phyloP scores from a whole-genome alignment of 1,284 basidiomycete genomes.

The Salmacisia buchloeana region DNA sequence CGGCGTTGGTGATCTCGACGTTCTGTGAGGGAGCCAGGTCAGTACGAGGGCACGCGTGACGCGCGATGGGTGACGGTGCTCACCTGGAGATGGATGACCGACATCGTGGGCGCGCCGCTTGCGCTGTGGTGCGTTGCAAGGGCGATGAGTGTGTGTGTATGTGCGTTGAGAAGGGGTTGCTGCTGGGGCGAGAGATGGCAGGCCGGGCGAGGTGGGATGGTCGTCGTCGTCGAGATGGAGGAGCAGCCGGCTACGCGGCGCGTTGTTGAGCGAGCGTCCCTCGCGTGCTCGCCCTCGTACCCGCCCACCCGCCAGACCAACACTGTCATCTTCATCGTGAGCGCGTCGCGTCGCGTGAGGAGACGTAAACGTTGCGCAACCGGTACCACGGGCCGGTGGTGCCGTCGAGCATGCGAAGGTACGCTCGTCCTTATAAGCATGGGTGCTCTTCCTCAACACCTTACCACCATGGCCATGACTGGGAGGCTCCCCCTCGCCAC shows the following conservation, averaged over 20 bases:
- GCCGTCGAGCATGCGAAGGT: no score
- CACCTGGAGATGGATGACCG: slow-evolving; percentile 44
- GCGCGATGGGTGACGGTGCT: neutral
- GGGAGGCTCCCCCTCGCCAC: no score
- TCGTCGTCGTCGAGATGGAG: neutral
- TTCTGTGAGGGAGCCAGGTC: slow-evolving; percentile 7
- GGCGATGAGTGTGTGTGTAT: neutral
- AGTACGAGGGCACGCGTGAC: neutral
- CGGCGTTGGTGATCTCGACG: slow-evolving; percentile 45
- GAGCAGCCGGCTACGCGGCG: neutral
- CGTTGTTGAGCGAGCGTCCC: neutral
- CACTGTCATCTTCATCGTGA: neutral
- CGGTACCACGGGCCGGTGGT: no score
- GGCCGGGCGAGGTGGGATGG: neutral
- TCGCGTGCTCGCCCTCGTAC: neutral
- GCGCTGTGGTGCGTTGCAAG: neutral
- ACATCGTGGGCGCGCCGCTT: slow-evolving; percentile 26
- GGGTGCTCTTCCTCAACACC: no score
- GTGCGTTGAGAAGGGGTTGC: neutral
- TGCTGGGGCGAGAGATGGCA: neutral
- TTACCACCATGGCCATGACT: no score
- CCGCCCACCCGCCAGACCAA: neutral
- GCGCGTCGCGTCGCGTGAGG: neutral
- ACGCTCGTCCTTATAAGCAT: no score
- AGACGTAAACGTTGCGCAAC: neutral